phyloP scores from a whole-genome alignment of 345 rosid species.

The Bretschneidera sinensis region DNA sequence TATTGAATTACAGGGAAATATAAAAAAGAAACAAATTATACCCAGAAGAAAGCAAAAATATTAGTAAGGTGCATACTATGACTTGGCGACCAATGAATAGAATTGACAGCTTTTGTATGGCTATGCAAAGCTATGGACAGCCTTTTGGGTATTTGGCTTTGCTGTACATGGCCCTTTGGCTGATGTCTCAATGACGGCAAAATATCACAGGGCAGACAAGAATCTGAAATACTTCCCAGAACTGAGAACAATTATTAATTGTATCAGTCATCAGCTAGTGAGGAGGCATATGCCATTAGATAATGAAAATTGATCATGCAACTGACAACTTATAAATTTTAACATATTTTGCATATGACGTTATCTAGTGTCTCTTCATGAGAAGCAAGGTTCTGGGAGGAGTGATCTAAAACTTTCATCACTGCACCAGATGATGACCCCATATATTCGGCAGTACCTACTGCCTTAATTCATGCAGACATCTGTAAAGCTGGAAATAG shows the following conservation, averaged over 20 bases:
- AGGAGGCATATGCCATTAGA: background rate
- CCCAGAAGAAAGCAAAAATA: background rate
- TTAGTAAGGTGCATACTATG: slow-evolving; percentile 45
- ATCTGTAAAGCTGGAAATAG: too few species aligned
- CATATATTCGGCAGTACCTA: too few species aligned
- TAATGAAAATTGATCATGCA: background rate
- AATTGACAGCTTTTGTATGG: slow-evolving; percentile 68
- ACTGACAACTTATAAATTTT: background rate
- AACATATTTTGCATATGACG: background rate
- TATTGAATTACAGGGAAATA: background rate
- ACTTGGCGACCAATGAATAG: slow-evolving; percentile 66
- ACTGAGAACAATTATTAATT: slow-evolving; percentile 32
- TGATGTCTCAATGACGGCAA: slow-evolving; percentile 36
- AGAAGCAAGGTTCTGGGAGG: background rate
- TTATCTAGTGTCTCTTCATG: background rate
- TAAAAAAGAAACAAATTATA: background rate
- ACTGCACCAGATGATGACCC: too few species aligned
- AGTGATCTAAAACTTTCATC: too few species aligned
- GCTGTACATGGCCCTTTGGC: slow-evolving; percentile 22
- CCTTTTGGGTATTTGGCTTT: slow-evolving; percentile 39
- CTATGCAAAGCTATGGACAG: slow-evolving; percentile 43
- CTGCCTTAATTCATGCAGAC: too few species aligned
- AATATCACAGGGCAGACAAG: slow-evolving; percentile 38
- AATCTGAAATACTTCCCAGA: slow-evolving; percentile 52
- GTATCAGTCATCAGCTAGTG: slow-evolving; percentile 6